phyloP scores from a whole-genome alignment of 164 flowering plant genomes.

The Vitis cinerea region DNA sequence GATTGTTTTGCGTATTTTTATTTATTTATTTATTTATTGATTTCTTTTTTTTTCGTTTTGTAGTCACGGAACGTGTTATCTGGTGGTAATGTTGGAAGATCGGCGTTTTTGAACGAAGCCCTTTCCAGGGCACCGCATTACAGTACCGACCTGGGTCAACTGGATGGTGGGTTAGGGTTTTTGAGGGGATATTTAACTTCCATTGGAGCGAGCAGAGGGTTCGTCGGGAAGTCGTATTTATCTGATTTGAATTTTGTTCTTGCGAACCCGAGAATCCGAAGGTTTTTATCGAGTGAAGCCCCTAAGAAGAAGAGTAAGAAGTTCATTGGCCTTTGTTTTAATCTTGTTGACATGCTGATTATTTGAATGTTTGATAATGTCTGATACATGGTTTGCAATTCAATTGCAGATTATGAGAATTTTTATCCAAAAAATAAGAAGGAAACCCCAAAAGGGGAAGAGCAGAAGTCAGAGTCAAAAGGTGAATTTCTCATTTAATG shows the following conservation, averaged over 20 bases:
- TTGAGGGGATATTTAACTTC: constrained; percentile 58
- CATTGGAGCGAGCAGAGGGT: constrained; percentile 33
- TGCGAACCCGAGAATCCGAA: constrained; percentile 43
- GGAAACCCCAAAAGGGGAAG: constrained; percentile 66
- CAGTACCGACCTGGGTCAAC: constrained; percentile 6
- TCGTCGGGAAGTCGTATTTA: constrained; percentile 16
- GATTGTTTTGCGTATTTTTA: neutral
- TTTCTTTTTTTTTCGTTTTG: neutral
- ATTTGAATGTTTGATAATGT: neutral
- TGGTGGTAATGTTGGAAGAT: constrained; percentile 30
- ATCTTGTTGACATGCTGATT: neutral
- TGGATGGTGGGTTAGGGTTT: constrained; percentile 39
- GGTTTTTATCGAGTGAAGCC: constrained; percentile 63
- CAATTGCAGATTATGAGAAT: constrained; percentile 68
- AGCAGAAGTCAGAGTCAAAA: constrained; percentile 69
- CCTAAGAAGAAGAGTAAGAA: constrained; percentile 82
- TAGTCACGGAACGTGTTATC: constrained; percentile 18
- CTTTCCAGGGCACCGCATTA: constrained; percentile 7
- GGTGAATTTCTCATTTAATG: constrained; percentile 26
- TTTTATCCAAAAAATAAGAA: constrained; percentile 75
- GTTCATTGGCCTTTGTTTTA: neutral
- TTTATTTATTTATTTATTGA: neutral
- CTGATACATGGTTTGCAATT: neutral
- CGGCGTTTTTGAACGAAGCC: constrained; percentile 20
- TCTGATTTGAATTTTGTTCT: constrained; percentile 39